Evolutionary conservation across 129 eudicot genomes (phyloP).

Genomic region (Chrysanthemum seticuspe): DNA sequence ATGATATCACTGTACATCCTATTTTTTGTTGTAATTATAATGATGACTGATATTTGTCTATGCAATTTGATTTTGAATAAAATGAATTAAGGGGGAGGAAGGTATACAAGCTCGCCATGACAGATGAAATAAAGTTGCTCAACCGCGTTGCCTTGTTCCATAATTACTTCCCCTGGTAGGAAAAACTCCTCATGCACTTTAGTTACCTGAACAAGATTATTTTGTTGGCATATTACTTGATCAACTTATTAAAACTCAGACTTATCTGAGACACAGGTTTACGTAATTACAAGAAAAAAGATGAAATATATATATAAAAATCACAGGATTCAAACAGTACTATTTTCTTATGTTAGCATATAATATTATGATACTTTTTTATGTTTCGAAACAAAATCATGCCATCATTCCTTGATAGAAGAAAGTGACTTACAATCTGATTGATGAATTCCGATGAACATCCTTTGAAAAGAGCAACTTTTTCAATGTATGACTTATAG

Average conservation of each 20-base stretch:
- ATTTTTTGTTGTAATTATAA: too few relatives aligned
- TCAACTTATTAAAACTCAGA: neutral
- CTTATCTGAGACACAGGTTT: neutral
- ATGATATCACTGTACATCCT: too few relatives aligned
- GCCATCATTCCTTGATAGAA: too few relatives aligned
- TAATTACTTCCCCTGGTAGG: slow-evolving; percentile 3
- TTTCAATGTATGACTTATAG: slow-evolving; percentile 59
- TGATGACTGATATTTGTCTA: too few relatives aligned
- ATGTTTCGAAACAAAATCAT: too few relatives aligned
- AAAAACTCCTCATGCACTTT: slow-evolving; percentile 10
- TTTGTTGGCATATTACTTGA: slow-evolving; percentile 2
- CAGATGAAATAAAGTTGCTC: slow-evolving; percentile 3
- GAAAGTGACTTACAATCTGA: slow-evolving; percentile 68
- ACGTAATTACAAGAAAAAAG: neutral
- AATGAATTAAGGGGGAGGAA: neutral
- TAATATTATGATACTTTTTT: too few relatives aligned
- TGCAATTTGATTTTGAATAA: too few relatives aligned
- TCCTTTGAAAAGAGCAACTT: slow-evolving; percentile 67
- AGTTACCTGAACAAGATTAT: neutral
- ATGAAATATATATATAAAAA: slow-evolving; percentile 4
- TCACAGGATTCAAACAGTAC: neutral
- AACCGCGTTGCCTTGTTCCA: slow-evolving; percentile 9
- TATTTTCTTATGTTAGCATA: neutral
- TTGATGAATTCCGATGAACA: slow-evolving; percentile 79
- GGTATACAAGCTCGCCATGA: neutral